phyloP scores from a whole-genome alignment of 805 yeast genomes.

The Sporopachydermia quercuum region DNA sequence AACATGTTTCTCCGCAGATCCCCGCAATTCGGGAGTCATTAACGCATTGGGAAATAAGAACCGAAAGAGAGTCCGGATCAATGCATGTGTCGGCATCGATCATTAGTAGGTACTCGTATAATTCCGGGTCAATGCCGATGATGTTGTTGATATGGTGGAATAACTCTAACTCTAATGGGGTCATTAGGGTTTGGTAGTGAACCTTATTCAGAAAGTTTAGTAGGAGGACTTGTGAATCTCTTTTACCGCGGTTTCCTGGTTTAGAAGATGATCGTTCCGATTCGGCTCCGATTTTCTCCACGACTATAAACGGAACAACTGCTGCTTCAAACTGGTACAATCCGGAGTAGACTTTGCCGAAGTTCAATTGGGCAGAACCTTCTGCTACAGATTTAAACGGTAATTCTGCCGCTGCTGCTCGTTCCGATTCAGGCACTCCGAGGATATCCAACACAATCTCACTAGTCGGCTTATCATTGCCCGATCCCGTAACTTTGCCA shows the following conservation, averaged over 20 bases:
- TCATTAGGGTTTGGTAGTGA: conserved; percentile 45
- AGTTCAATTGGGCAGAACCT: conserved; percentile 42
- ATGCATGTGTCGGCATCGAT: conserved; percentile 54
- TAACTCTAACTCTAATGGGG: conserved; percentile 38
- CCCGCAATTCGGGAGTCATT: conserved; percentile 44
- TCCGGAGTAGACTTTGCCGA: conserved; percentile 50
- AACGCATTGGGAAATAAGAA: conserved; percentile 44
- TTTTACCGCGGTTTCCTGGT: conserved; percentile 54
- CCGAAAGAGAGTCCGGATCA: conserved; percentile 35
- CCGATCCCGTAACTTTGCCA: conserved; percentile 45
- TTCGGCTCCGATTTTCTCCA: conserved; percentile 44
- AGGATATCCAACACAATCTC: conserved; percentile 32
- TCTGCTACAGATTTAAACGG: conserved; percentile 47
- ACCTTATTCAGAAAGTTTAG: conserved; percentile 46
- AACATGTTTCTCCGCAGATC: conserved; percentile 47
- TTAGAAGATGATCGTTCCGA: conserved; percentile 25
- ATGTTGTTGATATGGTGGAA: conserved; percentile 39
- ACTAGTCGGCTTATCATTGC: conserved; percentile 42
- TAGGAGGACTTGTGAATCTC: conserved; percentile 45
- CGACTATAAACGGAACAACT: conserved; percentile 35
- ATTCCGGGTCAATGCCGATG: conserved; percentile 46
- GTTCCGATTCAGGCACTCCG: conserved; percentile 31
- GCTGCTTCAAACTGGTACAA: conserved; percentile 40
- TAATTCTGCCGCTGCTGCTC: conserved; percentile 27
- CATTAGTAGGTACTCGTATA: conserved; percentile 39